These are phyloP conservation scores for Hypoxylon trugodes DNA, from an alignment of 495 filamentous ascomycete genomes.

Conservation along the genomic window DNA sequence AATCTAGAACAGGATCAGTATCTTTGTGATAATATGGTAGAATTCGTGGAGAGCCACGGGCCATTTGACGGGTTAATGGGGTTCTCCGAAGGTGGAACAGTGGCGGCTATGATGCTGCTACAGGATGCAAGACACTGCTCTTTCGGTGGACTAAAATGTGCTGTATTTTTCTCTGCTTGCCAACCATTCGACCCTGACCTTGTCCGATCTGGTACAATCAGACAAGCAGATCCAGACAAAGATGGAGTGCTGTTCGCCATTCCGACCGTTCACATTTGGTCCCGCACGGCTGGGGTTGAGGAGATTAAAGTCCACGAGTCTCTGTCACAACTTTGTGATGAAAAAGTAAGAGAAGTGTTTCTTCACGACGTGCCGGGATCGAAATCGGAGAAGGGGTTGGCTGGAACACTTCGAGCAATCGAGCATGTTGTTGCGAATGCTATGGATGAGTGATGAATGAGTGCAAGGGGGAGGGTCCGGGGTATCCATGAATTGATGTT, in stretches of 20 bases:
- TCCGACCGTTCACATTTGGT: constrained; percentile 44
- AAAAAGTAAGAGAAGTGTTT: constrained; percentile 29
- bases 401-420: constrained; percentile 26
- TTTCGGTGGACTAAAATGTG: constrained; percentile 38
- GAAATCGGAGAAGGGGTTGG: constrained; percentile 29
- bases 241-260: constrained; percentile 36
- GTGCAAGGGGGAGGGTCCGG: neutral
- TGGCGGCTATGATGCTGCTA: constrained; percentile 58
- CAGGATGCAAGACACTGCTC: constrained; percentile 36
- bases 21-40: constrained; percentile 34
- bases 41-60: constrained; percentile 49
- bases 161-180: constrained; percentile 42
- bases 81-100: constrained; percentile 70
- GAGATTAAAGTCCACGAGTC: constrained; percentile 24
- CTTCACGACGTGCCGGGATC: constrained; percentile 31
- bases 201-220: constrained; percentile 26
- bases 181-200: constrained; percentile 40
- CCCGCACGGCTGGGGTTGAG: constrained; percentile 12
- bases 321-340: constrained; percentile 25
- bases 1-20: constrained; percentile 26
- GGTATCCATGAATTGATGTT: neutral
- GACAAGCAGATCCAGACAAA: constrained; percentile 31
- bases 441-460: constrained; percentile 12
- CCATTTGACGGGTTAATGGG: constrained; percentile 73
- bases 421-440: constrained; percentile 28